Base-by-base conservation (phyloP, 352 stramenopile species). In the Pilasporangium apinafurcum region DNA sequence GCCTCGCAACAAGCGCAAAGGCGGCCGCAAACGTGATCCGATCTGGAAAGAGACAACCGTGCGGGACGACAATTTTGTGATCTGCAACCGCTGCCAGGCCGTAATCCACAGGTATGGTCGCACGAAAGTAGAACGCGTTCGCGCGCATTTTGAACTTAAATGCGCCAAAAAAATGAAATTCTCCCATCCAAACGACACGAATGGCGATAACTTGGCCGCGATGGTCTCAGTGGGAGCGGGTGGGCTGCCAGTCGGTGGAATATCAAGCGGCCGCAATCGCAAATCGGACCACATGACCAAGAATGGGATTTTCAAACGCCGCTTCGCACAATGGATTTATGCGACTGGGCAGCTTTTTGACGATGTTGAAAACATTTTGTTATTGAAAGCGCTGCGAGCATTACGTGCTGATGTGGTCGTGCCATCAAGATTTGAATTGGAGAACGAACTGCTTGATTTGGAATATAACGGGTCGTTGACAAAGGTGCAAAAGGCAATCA, bases 41-140 rank as follows among this genome's bases (percentile, higher is more conserved):
- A 64, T 86, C 18, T 86, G 73, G 73, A 51, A 72, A 6, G 56
- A 72, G 22, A 83, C 68, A 5, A 83, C 73, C 18, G 66, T 86
- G 37, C 49, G 62, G 14, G 40, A 54, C 5, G 64, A 77, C 68
- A 83, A 83, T 46, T 56, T 62, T 7, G 73, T 86, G 36, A 44
- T 83, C n/a, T 86, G 73, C 53, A 86, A 86, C 52, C 69, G 65
- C 52, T 86, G 73, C 48, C 59, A 71, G 54, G 56, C 44, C 2
- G 55, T 85, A 30, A 85, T 85, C 51, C 75, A 87, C 43, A 69
- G 72, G 28, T 81, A 85, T 44, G 75, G 75, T 16, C 67, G 66
- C 28, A 61, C 69, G 37, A 87, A 87, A 31, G 75, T 87, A 8
- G 75, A 87, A 56, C 71, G 75, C 12, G 75, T 87, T 54, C 71